These are phyloP conservation scores for Tuber calosporum DNA, from an alignment of 495 filamentous ascomycete species.

Conservation along the genomic window DNA sequence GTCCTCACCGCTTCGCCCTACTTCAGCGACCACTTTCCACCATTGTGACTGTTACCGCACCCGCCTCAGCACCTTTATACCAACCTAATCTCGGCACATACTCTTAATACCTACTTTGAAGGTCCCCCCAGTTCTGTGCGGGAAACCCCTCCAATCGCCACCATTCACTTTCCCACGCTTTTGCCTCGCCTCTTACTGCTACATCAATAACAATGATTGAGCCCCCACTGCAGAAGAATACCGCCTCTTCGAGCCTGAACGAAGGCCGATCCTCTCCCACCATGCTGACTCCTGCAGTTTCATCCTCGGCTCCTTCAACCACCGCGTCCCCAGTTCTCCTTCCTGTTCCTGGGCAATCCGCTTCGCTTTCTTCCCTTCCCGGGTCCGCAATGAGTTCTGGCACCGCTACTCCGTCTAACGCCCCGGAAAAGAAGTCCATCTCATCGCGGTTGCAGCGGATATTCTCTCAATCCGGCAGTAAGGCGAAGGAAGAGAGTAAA, in stretches of 20 bases:
- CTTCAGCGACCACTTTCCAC: slow-evolving; percentile 1
- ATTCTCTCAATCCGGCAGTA: slow-evolving; percentile 36
- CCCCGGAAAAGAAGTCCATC: slow-evolving; percentile 39
- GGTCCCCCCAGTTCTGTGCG: slow-evolving; percentile 25
- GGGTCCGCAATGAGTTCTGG: slow-evolving; percentile 23
- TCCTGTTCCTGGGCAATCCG: slow-evolving; percentile 22
- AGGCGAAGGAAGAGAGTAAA: slow-evolving; percentile 27
- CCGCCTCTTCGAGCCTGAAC: slow-evolving; percentile 11
- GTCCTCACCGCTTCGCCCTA: slow-evolving; percentile 4
- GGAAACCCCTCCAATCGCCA: slow-evolving; percentile 39
- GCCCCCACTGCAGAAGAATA: slow-evolving; percentile 35
- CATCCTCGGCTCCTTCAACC: slow-evolving; percentile 33
- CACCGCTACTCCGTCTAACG: slow-evolving; percentile 23
- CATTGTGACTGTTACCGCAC: slow-evolving; percentile 28
- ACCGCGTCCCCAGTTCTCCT: slow-evolving; percentile 36
- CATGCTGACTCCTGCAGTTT: slow-evolving; percentile 26
- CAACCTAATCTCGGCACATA: slow-evolving; percentile 18
- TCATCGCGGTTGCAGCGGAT: slow-evolving; percentile 39
- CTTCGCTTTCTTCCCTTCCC: slow-evolving; percentile 29
- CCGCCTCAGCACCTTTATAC: slow-evolving; percentile 9
- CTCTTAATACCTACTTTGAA: slow-evolving; percentile 14
- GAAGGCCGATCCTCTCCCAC: slow-evolving; percentile 26
- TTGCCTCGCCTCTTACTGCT: slow-evolving; percentile 33
- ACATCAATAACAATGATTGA: slow-evolving; percentile 43
- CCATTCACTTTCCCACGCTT: slow-evolving; percentile 39